Conservation (phyloP, 2,329 filamentous ascomycete species). For the Pseudohalonectria lignicola region DNA sequence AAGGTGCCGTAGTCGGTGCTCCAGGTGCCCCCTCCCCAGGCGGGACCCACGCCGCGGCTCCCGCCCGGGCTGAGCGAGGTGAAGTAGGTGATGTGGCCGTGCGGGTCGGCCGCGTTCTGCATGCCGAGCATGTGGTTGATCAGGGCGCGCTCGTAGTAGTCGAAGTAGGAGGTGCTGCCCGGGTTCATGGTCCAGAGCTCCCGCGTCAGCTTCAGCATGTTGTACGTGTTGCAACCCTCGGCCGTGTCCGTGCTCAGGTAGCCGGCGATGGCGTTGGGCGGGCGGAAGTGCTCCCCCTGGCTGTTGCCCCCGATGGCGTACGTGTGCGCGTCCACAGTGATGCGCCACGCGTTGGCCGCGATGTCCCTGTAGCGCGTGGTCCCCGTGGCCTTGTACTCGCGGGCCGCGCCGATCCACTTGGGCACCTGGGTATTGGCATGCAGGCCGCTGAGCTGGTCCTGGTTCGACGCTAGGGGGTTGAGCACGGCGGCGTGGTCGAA, state of each 20-base stretch:
- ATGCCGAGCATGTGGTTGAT: constrained; percentile 39
- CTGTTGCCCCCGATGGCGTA: constrained; percentile 45
- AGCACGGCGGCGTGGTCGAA: constrained; percentile 38
- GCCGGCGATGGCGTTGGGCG: constrained; percentile 30
- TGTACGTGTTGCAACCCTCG: constrained; percentile 43
- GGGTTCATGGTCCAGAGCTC: constrained; percentile 34
- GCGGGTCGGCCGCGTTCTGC: constrained; percentile 28
- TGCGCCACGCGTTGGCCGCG: constrained; percentile 35
- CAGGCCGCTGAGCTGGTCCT: constrained; percentile 32
- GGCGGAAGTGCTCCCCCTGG: constrained; percentile 39
- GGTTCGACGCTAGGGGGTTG: constrained; percentile 30
- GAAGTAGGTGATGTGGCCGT: constrained; percentile 43
- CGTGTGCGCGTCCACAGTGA: constrained; percentile 31
- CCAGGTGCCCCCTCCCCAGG: constrained; percentile 34
- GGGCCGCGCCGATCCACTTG: constrained; percentile 39
- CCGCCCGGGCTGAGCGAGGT: constrained; percentile 36
- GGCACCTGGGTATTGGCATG: constrained; percentile 44
- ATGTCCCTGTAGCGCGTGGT: constrained; percentile 31
- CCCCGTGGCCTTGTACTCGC: constrained; percentile 36
- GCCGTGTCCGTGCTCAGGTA: constrained; percentile 33
- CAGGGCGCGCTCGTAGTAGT: constrained; percentile 39
- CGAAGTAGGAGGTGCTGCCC: constrained; percentile 30
- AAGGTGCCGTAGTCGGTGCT: constrained; percentile 40
- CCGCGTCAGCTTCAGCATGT: constrained; percentile 44
- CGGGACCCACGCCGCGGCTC: constrained; percentile 33